Evolutionary conservation across 2,329 filamentous ascomycete genomes (phyloP).

Genomic region (Aspergillus pseudonomiae): DNA sequence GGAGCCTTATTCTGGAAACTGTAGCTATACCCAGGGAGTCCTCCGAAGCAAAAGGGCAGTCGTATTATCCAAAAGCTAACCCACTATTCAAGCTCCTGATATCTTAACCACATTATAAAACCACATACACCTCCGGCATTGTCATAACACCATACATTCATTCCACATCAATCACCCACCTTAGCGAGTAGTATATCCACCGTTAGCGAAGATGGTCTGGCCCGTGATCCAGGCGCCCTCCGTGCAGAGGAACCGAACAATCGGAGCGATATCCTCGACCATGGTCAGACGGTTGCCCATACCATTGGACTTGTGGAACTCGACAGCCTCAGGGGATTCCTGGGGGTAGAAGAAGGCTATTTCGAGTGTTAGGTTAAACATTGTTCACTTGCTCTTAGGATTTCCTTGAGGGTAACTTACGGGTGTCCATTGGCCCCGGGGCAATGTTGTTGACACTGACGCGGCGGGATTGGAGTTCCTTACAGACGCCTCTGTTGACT

Average conservation of each 20-base stretch:
- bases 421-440: slow-evolving; percentile 59
- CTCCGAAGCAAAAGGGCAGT: not conserved
- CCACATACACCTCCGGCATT: not conserved
- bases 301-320: slow-evolving; percentile 50
- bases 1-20: not conserved
- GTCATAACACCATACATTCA: not conserved
- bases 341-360: slow-evolving; percentile 51
- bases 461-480: slow-evolving; percentile 56
- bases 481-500: slow-evolving; percentile 48
- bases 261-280: slow-evolving; percentile 50
- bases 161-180: not conserved
- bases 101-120: not conserved
- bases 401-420: slow-evolving; percentile 28
- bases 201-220: slow-evolving; percentile 54
- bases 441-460: slow-evolving; percentile 58
- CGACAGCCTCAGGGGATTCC: slow-evolving; percentile 47
- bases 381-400: slow-evolving; percentile 2
- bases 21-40: not conserved
- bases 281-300: slow-evolving; percentile 48
- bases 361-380: not conserved
- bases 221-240: slow-evolving; percentile 52
- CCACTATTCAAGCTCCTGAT: not conserved
- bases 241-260: slow-evolving; percentile 49
- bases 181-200: slow-evolving; percentile 51
- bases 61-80: not conserved